These are phyloP conservation scores for Inga leiocalycina DNA, from an alignment of 306 rosid genomes.

Conservation along the genomic window DNA sequence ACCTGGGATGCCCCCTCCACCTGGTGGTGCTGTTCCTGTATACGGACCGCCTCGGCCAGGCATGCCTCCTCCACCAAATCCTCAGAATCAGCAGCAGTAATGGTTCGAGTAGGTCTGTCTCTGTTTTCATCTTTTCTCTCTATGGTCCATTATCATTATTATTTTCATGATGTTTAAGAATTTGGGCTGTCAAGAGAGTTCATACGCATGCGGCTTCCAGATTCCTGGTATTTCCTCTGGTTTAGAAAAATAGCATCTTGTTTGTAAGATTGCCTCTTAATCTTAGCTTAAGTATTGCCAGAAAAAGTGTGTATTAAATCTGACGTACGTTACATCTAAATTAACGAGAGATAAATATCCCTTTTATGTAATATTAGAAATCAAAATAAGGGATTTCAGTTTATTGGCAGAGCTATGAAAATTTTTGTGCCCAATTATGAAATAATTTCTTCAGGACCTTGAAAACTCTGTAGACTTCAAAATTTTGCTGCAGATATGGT, in stretches of 20 bases:
- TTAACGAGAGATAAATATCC: not conserved
- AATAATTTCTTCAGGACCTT: not conserved
- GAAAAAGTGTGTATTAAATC: not conserved
- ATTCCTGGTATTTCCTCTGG: not conserved
- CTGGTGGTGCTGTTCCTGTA: slow-evolving; percentile 76
- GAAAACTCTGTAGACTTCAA: not conserved
- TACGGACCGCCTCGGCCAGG: slow-evolving; percentile 89
- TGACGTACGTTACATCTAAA: not conserved
- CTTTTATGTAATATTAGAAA: not conserved
- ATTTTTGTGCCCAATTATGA: not conserved
- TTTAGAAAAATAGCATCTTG: not conserved
- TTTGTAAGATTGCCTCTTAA: not conserved
- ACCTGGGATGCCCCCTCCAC: slow-evolving; percentile 98
- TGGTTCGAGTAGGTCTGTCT: slow-evolving; percentile 24
- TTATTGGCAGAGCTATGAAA: not conserved
- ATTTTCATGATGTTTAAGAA: not conserved
- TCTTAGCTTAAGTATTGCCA: not conserved
- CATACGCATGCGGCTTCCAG: too few relatives aligned
- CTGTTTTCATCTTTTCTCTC: not conserved
- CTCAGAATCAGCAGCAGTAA: slow-evolving; percentile 77
- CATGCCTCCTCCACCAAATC: slow-evolving; percentile 85
- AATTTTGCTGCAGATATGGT: not conserved
- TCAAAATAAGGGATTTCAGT: not conserved
- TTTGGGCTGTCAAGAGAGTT: not conserved
- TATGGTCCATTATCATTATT: not conserved